Base-by-base conservation (phyloP, 768 basidiomycete genomes). In the Agaricus sinodeliciosus region DNA sequence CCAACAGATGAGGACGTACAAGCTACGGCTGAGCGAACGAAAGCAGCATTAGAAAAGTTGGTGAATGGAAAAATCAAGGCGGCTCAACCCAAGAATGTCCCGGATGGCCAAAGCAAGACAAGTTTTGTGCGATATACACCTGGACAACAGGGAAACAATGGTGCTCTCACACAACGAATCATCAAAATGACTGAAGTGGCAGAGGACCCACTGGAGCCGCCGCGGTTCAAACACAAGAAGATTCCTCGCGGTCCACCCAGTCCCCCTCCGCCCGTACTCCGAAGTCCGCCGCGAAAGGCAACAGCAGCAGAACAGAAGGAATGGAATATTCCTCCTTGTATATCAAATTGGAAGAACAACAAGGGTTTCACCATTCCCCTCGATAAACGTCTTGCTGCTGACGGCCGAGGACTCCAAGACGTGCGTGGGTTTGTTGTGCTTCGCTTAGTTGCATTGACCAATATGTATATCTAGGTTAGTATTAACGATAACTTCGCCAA, bases 271-370 rank as follows among this genome's bases (percentile, higher is more conserved):
- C 96, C 96, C 15, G 91, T 98, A 2, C 72, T 99, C 35, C 84
- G 94, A 36, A 93, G 89, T 74, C 96, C 96, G 9, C 96, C 96
- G 5, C 78, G 96, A 50, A 94, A 96, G 63, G 94, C 94, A 3
- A 95, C 95, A 0, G 89, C 90, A 7, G 90, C 92, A 51, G 96
- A 99, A 65, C 95, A 97, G 72, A 99, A 98, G 72, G 96, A 98
- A 63, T 98, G 96, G 96, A 96, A 97, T 94, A 97, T 99, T 53
- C 96, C 96, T 15, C 96, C 96, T 15, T 98, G 95, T 67, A 97
- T 99, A 55, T 95, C 92, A 25, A 99, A 99, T 71, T 99, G 96
- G 96, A 99, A 99, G 75, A 99, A 99, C 76, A 97, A 98, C 83
- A 99, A 98, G 72, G 96, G 96, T 79, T 99, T 94, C 67, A 98